These are phyloP conservation scores for Suillus clintonianus DNA, from an alignment of 768 basidiomycete genomes.

Conservation along the genomic window DNA sequence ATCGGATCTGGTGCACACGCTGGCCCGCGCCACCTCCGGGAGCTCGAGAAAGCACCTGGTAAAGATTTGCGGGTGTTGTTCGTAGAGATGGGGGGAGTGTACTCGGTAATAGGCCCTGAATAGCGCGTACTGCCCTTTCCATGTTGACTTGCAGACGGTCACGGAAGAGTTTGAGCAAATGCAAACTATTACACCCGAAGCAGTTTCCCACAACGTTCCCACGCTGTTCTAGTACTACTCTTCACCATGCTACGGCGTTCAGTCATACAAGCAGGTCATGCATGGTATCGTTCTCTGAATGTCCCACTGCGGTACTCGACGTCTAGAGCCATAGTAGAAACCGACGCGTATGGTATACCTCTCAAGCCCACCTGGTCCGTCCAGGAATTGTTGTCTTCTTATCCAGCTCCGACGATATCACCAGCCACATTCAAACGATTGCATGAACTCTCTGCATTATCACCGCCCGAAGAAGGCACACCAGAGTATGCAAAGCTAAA, in stretches of 20 bases:
- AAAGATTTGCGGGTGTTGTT: slow-evolving; percentile 62
- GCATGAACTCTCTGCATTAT: slow-evolving; percentile 72
- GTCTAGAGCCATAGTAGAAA: slow-evolving; percentile 23
- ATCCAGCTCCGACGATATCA: slow-evolving; percentile 65
- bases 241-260: not conserved
- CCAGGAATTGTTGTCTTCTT: slow-evolving; percentile 72
- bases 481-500: slow-evolving; percentile 52
- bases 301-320: not conserved
- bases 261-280: slow-evolving; percentile 4
- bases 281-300: not conserved
- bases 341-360: slow-evolving; percentile 68
- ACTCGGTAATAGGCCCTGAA: slow-evolving; percentile 61
- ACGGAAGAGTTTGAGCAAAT: not conserved
- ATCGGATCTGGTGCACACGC: slow-evolving; percentile 71
- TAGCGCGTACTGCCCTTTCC: slow-evolving; percentile 26
- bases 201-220: slow-evolving; percentile 7
- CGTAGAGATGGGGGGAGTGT: slow-evolving; percentile 62
- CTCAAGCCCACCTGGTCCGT: slow-evolving; percentile 78
- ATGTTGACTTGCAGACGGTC: slow-evolving; percentile 3
- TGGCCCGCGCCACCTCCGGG: slow-evolving; percentile 69
- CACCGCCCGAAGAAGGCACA: slow-evolving; percentile 63
- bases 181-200: not conserved
- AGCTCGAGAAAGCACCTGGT: slow-evolving; percentile 68
- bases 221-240: slow-evolving; percentile 2
- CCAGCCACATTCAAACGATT: slow-evolving; percentile 60